phyloP scores from a whole-genome alignment of 2,329 filamentous ascomycete genomes.

The Verticillium tricorpus region DNA sequence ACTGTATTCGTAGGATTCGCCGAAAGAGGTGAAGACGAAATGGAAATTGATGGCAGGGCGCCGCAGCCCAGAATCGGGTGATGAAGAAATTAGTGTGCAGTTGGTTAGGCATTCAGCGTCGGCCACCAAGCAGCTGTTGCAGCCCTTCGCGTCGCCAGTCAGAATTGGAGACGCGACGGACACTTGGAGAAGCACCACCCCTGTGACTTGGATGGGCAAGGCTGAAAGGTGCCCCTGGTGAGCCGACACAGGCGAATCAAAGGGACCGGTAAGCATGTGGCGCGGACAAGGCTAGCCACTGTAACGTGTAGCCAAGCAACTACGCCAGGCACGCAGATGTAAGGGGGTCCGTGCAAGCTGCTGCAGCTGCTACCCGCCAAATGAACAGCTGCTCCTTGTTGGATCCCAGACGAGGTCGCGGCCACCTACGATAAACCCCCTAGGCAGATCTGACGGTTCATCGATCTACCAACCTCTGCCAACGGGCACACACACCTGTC shows the following conservation, averaged over 20 bases:
- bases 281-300: neutral
- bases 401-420: neutral
- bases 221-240: neutral
- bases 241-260: neutral
- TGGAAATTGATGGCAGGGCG: neutral
- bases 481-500: neutral
- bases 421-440: neutral
- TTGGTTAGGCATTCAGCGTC: neutral
- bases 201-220: neutral
- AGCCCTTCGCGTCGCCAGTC: neutral
- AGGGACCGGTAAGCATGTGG: neutral
- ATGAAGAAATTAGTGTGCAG: neutral
- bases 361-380: neutral
- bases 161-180: neutral
- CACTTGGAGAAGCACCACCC: neutral
- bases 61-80: neutral
- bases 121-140: neutral
- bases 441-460: neutral
- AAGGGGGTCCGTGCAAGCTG: neutral
- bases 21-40: neutral
- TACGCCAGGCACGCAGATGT: neutral
- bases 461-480: neutral
- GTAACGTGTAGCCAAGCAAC: neutral
- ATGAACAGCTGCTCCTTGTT: neutral
- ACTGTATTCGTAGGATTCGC: neutral